Base-by-base conservation (phyloP, 2,329 filamentous ascomycete species). In the Stachybotrys echinatus region DNA sequence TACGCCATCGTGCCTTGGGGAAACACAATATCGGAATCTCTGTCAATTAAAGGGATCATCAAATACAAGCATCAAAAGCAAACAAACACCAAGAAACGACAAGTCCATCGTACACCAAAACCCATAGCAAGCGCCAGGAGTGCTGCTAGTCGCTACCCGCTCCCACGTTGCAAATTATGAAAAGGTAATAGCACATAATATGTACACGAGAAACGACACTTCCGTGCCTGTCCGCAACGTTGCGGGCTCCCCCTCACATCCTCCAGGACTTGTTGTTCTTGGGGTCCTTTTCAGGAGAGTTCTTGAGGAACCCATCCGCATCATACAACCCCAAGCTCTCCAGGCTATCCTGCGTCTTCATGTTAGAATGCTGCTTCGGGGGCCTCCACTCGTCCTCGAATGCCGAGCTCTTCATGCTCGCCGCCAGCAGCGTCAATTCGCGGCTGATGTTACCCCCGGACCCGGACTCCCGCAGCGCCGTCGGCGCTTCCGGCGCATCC, bases 291-390 rank as follows among this genome's bases (percentile, higher is more conserved):
- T 68, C 68, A 3, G 72, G 74, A 22, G 72, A 73, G 23, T 62
- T 61, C 52, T 71, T 64, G 50, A 76, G 55, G 47, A 76, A 76
- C 2, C 73, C 74, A 23, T 76, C 71, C 45, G 65, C 59, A 51
- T 76, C 73, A 52, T 77, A 77, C 45, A 74, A 48, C 2, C 69
- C 70, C 23, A 72, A 50, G 31, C 70, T 75, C 19, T 74, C 71
- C 1, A 63, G 58, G 17, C 71, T 72, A 19, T 52, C 54, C 1
- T 62, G 53, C 22, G 55, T 45, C 27, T 54, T 54, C n/a, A 56
- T n/a, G n/a, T n/a, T n/a, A n/a, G n/a, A n/a, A n/a, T n/a, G n/a
- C n/a, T n/a, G n/a, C n/a, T n/a, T n/a, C n/a, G n/a, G n/a, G n/a
- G n/a, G n/a, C n/a, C n/a, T n/a, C n/a, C n/a, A n/a, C n/a, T n/a